These are phyloP conservation scores for Cutaneotrichosporon cyanovorans DNA, from an alignment of 1,284 basidiomycete genomes.

Conservation along the genomic window DNA sequence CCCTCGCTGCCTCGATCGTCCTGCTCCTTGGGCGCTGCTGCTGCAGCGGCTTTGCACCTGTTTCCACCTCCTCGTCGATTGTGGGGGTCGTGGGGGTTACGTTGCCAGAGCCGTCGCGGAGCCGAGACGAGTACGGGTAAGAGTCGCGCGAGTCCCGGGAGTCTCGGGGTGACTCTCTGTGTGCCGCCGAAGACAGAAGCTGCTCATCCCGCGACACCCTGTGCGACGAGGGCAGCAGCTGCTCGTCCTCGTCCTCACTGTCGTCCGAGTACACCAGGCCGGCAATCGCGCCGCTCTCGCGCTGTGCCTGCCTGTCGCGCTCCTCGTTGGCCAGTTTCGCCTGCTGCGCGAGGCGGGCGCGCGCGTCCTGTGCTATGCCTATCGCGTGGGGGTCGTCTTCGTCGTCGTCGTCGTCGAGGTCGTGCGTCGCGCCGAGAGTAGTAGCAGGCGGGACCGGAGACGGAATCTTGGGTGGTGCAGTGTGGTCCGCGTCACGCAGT, in stretches of 20 bases:
- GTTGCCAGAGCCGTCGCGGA: too few relatives aligned
- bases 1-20: not conserved
- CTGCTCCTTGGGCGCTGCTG: too few relatives aligned
- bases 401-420: conserved; percentile 42
- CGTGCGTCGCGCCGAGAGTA: not conserved
- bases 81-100: not conserved
- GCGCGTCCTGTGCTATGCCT: conserved; percentile 56
- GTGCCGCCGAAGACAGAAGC: too few relatives aligned
- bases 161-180: too few relatives aligned
- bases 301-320: conserved; percentile 48
- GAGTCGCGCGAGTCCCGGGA: too few relatives aligned
- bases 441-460: too few relatives aligned
- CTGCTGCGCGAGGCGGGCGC: conserved; percentile 61
- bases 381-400: conserved; percentile 49
- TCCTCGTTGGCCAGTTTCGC: conserved; percentile 52
- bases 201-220: not conserved
- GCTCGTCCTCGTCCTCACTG: conserved; percentile 44
- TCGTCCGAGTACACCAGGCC: conserved; percentile 45
- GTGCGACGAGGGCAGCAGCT: too few relatives aligned
- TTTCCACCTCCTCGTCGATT: conserved; percentile 1
- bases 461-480: too few relatives aligned
- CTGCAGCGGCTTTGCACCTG: too few relatives aligned
- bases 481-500: conserved; percentile 52
- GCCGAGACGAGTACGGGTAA: too few relatives aligned
- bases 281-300: conserved; percentile 31